Base-by-base conservation (phyloP, 495 filamentous ascomycete genomes). In the Penicillium desertorum region DNA sequence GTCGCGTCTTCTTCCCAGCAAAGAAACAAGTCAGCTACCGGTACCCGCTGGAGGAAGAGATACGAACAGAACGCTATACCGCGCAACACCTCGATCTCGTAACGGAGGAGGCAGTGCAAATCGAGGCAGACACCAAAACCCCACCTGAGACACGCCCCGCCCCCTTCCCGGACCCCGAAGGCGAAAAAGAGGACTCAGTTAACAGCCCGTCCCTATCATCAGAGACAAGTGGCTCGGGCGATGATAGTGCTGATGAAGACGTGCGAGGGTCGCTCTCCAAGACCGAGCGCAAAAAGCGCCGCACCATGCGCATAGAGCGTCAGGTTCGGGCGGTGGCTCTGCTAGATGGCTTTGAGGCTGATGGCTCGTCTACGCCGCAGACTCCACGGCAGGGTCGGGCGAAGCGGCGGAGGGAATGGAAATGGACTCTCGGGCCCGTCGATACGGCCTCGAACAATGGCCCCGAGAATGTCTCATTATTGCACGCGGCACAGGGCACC, bases 21-120 rank as follows among this genome's bases (percentile, higher is more conserved):
- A 75, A 77, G 65, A 86, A 85, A 69, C 73, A 75, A 62, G 83
- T 86, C 34, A 74, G 70, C 51, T 86, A 81, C 62, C 76, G 80
- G 1, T 66, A 67, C 14, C 76, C 76, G 23, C 64, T 86, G 9
- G 80, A 81, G 43, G 83, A 84, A 58, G 81, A 83, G 47, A 82
- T 86, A 58, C 69, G 66, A 51, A 86, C 73, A 1, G 71, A 72
- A 16, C 73, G 62, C 57, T 86, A 81, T 62, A 83, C 77, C 19
- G 65, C 78, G 20, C 73, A 75, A 39, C 82, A 86, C 56, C 43
- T 69, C 2, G 66, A 69, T 46, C 59, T 69, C 5, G 25, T 69
- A 1, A 63, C 11, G 42, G 46, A 39, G 32, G 56, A 61, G 45
- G 54, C 45, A 37, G 52, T 58, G 47, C 39, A 56, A 22, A 2